phyloP scores from a whole-genome alignment of 192 early-diverging fungal species.

The Allomyces javanicus region DNA sequence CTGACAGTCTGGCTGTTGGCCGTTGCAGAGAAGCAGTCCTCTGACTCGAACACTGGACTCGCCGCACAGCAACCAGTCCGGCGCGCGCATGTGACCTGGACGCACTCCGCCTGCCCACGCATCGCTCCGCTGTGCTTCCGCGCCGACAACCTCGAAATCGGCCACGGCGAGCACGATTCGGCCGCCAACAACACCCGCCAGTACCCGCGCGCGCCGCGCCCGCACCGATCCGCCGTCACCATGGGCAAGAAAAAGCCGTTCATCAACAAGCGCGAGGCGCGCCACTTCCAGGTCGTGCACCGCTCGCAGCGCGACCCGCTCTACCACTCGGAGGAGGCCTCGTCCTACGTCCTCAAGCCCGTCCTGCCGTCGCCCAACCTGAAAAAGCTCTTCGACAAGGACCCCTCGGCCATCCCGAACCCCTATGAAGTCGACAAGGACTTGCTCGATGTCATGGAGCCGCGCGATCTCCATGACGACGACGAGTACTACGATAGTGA shows the following conservation, averaged over 20 bases:
- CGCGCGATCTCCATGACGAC: conserved; percentile 9
- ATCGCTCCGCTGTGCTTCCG: no score
- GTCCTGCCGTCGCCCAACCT: conserved; percentile 30
- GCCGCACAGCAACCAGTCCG: no score
- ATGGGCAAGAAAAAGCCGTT: conserved; percentile 54
- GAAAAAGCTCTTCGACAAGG: background rate
- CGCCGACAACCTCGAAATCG: no score
- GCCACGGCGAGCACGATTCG: no score
- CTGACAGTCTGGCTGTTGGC: no score
- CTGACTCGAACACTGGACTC: no score
- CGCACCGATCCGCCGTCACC: background rate
- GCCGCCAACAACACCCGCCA: no score
- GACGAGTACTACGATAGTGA: conserved; percentile 10
- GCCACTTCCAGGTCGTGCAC: conserved; percentile 80
- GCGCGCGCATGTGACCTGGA: no score
- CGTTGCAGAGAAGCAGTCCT: no score
- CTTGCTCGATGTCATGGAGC: conserved; percentile 9
- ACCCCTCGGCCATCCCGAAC: background rate
- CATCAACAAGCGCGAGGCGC: conserved; percentile 68
- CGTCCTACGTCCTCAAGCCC: conserved; percentile 60
- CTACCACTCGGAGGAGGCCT: conserved; percentile 57
- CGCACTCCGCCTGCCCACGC: no score
- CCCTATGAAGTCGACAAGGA: conserved; percentile 6
- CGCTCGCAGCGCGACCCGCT: conserved; percentile 87
- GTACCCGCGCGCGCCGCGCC: no score